These are phyloP conservation scores for Podila verticillata DNA, from an alignment of 192 early-diverging fungal species.

Conservation along the genomic window DNA sequence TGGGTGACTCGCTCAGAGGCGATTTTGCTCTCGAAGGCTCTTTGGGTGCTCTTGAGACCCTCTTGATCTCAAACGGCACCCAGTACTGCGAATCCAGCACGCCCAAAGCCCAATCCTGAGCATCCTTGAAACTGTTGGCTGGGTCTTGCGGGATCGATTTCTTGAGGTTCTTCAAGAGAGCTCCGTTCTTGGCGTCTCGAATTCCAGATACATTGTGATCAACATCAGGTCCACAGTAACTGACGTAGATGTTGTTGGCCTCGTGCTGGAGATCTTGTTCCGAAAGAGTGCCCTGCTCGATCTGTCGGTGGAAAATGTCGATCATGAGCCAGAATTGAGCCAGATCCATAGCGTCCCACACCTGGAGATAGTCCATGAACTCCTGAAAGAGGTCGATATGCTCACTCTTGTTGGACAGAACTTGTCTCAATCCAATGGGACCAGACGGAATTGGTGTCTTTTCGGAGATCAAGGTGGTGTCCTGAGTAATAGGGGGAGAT, in stretches of 20 bases:
- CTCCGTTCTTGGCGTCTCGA: conserved; percentile 24
- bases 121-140: conserved; percentile 18
- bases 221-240: conserved; percentile 29
- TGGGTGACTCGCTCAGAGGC: no score
- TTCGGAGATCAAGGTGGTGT: background rate
- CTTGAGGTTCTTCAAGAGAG: conserved; percentile 22
- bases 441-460: background rate
- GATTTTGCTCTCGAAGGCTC: no score
- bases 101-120: conserved; percentile 34
- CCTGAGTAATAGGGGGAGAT: background rate
- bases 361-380: conserved; percentile 41
- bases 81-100: conserved; percentile 38
- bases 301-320: conserved; percentile 44
- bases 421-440: conserved; percentile 11
- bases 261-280: conserved; percentile 27
- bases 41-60: background rate
- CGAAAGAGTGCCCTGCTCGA: conserved; percentile 30
- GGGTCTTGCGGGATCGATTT: conserved; percentile 30
- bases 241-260: conserved; percentile 26
- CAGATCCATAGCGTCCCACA: conserved; percentile 48
- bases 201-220: conserved; percentile 27
- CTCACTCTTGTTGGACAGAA: conserved; percentile 22
- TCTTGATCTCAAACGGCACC: conserved; percentile 37
- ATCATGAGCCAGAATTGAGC: conserved; percentile 49
- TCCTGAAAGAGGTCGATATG: conserved; percentile 36